A percentile compares a stretch with the other conserved stretches of the same genome.
Conservation (phyloP, 148 eudicot species). For the Amaranthus hypochondriacus region DNA sequence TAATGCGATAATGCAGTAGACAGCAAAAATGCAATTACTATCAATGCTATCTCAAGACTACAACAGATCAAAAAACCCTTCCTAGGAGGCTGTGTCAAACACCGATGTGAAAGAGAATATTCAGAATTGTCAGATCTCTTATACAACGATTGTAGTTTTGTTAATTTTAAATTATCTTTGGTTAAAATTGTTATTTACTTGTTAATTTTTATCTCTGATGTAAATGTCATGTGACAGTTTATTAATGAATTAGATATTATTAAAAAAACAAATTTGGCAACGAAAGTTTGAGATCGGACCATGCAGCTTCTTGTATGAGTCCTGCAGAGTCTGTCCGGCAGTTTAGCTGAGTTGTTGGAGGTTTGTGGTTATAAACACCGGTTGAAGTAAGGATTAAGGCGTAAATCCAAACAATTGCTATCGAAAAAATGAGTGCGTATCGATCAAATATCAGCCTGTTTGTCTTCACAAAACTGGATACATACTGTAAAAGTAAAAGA, state of each 20-base stretch:
- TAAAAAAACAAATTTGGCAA: neutral
- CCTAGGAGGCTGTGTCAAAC: no score
- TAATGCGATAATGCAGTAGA: no score
- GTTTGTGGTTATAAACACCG: slow-evolving; percentile 15
- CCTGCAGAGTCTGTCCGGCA: slow-evolving; percentile 19
- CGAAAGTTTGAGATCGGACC: slow-evolving; percentile 6
- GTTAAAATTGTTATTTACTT: no score
- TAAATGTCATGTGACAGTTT: no score
- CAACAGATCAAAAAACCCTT: no score
- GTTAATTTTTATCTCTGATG: no score
- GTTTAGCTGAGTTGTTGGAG: slow-evolving; percentile 7
- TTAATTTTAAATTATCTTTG: no score
- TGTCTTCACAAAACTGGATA: slow-evolving; percentile 8
- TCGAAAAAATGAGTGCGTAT: slow-evolving; percentile 10
- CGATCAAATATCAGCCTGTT: slow-evolving; percentile 10
- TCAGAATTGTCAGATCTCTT: no score
- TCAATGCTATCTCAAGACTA: no score
- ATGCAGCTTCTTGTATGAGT: slow-evolving; percentile 14
- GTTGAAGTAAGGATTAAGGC: slow-evolving; percentile 17
- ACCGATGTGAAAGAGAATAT: no score
- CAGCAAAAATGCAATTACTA: no score
- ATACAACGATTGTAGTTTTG: no score
- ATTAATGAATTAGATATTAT: neutral
- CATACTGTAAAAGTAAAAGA: slow-evolving; percentile 5
- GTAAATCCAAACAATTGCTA: slow-evolving; percentile 13